Conservation (phyloP, 2,329 filamentous ascomycete genomes). For the Neonectria sp. region DNA sequence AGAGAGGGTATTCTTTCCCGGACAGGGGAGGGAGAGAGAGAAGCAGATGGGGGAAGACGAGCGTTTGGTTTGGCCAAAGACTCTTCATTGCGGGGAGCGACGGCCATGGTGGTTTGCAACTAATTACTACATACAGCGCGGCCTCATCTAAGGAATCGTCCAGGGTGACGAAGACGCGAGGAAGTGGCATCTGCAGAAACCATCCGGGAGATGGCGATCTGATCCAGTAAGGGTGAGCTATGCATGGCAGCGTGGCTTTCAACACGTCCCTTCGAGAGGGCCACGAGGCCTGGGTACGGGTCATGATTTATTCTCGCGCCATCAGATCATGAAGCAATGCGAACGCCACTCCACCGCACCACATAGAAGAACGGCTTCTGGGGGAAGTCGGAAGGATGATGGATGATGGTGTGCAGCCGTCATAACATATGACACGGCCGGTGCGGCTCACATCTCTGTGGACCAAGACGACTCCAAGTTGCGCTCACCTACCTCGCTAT, state of each 20-base stretch:
- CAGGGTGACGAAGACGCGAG: neutral
- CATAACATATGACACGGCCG: conserved; percentile 15
- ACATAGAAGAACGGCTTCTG: neutral
- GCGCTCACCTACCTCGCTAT: conserved; percentile 23
- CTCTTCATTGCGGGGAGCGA: conserved; percentile 10
- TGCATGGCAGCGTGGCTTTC: neutral
- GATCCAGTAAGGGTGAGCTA: neutral
- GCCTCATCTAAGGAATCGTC: conserved; percentile 4
- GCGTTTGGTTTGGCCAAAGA: conserved; percentile 5
- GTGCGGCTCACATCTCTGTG: neutral
- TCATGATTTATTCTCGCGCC: conserved; percentile 2
- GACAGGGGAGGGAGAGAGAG: conserved; percentile 8
- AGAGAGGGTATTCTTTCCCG: conserved; percentile 20
- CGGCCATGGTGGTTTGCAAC: neutral
- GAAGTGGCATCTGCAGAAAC: conserved; percentile 2
- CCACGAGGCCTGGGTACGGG: conserved; percentile 11
- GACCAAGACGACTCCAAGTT: conserved; percentile 16
- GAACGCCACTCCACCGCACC: neutral
- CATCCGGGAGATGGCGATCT: conserved; percentile 17
- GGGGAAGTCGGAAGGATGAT: conserved; percentile 1
- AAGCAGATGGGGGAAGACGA: neutral
- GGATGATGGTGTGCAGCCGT: conserved; percentile 12
- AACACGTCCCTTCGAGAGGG: neutral
- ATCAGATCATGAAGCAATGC: conserved; percentile 3
- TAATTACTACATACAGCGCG: neutral